These are phyloP conservation scores for Cyclotella kingstonii DNA, from an alignment of 108 stramenopile genomes.

Conservation along the genomic window DNA sequence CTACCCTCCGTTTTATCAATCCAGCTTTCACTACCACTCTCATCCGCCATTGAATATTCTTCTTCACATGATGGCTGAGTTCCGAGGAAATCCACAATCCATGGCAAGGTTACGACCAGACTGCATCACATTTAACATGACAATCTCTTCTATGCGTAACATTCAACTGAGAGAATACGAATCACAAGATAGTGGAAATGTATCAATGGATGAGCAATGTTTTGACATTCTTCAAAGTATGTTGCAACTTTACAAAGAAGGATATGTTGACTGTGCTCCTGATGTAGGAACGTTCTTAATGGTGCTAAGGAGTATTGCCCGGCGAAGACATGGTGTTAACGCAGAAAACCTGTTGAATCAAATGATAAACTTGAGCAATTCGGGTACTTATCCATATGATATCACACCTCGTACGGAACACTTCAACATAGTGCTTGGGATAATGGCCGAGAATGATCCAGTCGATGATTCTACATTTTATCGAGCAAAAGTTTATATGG, in stretches of 20 bases:
- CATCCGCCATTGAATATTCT: slow-evolving; percentile 36
- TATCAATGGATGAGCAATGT: slow-evolving; percentile 1
- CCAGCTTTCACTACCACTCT: slow-evolving; percentile 14
- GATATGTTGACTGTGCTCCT: slow-evolving; percentile 17
- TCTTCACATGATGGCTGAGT: slow-evolving; percentile 22
- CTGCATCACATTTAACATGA: slow-evolving; percentile 27
- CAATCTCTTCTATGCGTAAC: slow-evolving; percentile 20
- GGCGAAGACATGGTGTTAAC: neutral
- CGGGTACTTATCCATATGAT: slow-evolving; percentile 15
- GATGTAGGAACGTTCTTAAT: slow-evolving; percentile 34
- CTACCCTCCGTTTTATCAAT: neutral
- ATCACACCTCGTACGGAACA: slow-evolving; percentile 29
- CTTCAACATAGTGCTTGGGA: slow-evolving; percentile 32
- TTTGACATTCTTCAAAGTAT: slow-evolving; percentile 30
- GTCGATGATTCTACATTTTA: slow-evolving; percentile 9
- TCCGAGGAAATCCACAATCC: slow-evolving; percentile 1
- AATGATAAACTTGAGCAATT: slow-evolving; percentile 32
- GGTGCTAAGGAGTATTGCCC: slow-evolving; percentile 20
- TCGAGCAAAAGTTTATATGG: slow-evolving; percentile 17
- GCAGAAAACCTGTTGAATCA: slow-evolving; percentile 23
- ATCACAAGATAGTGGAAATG: neutral
- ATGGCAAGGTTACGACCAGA: slow-evolving; percentile 32
- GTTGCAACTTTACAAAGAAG: slow-evolving; percentile 23
- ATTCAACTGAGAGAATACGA: slow-evolving; percentile 3
- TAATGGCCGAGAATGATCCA: slow-evolving; percentile 18